Evolutionary conservation across 1,139 yeast genomes (phyloP).

Genomic region (Scheffersomyces segobiensis): DNA sequence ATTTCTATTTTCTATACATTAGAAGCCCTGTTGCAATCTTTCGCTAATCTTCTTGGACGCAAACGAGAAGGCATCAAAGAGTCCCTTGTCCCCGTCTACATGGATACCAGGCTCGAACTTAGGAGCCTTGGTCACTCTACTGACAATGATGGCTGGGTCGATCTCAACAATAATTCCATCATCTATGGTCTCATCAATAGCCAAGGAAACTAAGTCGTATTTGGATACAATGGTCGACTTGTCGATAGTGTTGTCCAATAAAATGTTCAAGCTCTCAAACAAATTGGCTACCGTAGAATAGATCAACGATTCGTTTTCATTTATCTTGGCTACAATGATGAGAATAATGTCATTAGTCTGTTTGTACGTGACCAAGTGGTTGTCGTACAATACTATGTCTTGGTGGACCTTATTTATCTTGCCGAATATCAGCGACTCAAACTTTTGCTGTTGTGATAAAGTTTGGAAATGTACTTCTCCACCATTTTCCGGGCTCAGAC

Average conservation of each 20-base stretch:
- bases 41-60: constrained; percentile 87
- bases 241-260: constrained; percentile 75
- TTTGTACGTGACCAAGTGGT: constrained; percentile 78
- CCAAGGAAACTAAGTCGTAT: constrained; percentile 82
- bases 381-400: constrained; percentile 79
- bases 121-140: constrained; percentile 88
- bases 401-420: constrained; percentile 81
- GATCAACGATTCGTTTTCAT: constrained; percentile 84
- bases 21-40: constrained; percentile 76
- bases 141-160: constrained; percentile 82
- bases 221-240: constrained; percentile 76
- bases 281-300: constrained; percentile 78
- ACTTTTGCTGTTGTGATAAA: constrained; percentile 66
- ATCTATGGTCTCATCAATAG: constrained; percentile 89
- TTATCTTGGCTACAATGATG: constrained; percentile 67
- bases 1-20: constrained; percentile 6
- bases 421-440: constrained; percentile 69
- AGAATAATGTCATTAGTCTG: constrained; percentile 78
- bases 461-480: constrained; percentile 25
- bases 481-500: constrained; percentile 10
- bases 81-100: constrained; percentile 80
- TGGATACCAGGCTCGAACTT: constrained; percentile 27
- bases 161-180: constrained; percentile 90
- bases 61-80: constrained; percentile 84
- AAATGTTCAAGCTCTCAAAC: constrained; percentile 76